Evolutionary conservation across 768 basidiomycete genomes (phyloP), one percentile per base, ranked within the genome.

Genomic region (Hericium erinaceus): DNA sequence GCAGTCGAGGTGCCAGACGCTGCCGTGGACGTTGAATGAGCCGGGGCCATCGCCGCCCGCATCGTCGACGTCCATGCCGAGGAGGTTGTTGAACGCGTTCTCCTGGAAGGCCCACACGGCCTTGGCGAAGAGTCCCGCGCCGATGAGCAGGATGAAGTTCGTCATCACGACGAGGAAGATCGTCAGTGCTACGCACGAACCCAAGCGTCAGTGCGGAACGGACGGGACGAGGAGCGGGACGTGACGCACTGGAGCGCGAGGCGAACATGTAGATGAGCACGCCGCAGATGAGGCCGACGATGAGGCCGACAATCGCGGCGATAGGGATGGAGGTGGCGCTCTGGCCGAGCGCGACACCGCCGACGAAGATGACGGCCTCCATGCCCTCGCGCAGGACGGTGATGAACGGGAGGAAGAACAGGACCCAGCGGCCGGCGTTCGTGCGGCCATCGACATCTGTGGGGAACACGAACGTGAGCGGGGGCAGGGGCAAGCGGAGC

Each of bases 331-430:
- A 80, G 1, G 78, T 81, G 2, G 90, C 95, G 4, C 83, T 75
- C 65, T 91, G 80, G 37, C 86, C 87, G 53, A 98, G 84, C 4
- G 94, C 86, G 38, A 98, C 93, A 53, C 94, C 93, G 3, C 94
- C 91, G 39, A 97, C 92, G 66, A 98, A 97, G 59, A 98, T 77
- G 57, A 97, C 87, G 0, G 89, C 93, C 69, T 98, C 95, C 60
- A 98, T 76, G 50, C 94, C 95, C 76, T 98, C 95, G 60, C 95
- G 85, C 38, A 98, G 75, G 49, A 99, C 92, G 10, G 95, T 95
- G 66, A 98, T 81, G 58, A 95, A 72, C 0, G 95, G 95, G 5
- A 99, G 78, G 33, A 95, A 64, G 75, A 99, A 92, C 49, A 99
- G 79, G 0, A 85, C 81, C 87, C 91, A 98, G 75, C 85, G 89